A percentile compares a stretch with the other conserved stretches of the same genome.
Conservation (phyloP, 306 rosid species). For the Urtica urens region DNA sequence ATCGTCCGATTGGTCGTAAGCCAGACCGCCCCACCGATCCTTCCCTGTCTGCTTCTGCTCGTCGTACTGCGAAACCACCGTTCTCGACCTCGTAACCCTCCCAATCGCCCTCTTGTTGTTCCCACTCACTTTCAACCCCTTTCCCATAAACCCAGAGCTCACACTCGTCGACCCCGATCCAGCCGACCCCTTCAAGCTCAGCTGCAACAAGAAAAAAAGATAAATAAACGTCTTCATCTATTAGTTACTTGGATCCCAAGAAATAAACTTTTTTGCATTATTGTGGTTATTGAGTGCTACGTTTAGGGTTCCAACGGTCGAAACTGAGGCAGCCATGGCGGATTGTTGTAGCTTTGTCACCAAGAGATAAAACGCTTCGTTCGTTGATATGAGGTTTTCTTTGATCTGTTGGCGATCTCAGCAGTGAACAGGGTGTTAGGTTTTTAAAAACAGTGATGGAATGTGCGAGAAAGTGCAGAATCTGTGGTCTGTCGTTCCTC, state of each 20-base stretch:
- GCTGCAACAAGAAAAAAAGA: constrained; percentile 13
- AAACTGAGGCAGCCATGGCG: constrained; percentile 32
- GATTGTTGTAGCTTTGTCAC: neutral
- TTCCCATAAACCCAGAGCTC: constrained; percentile 25
- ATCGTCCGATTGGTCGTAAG: constrained; percentile 26
- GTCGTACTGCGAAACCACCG: constrained; percentile 15
- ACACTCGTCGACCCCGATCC: constrained; percentile 10
- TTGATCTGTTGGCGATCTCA: neutral
- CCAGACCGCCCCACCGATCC: constrained; percentile 30
- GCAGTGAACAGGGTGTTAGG: neutral
- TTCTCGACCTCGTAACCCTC: constrained; percentile 5
- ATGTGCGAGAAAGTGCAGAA: constrained; percentile 8
- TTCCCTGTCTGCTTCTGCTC: constrained; percentile 16
- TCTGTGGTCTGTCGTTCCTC: neutral
- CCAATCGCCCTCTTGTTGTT: constrained; percentile 9
- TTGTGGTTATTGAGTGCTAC: constrained; percentile 14
- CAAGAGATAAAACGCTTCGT: neutral
- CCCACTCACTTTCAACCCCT: constrained; percentile 18
- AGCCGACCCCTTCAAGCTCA: constrained; percentile 14
- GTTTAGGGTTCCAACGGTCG: constrained; percentile 21
- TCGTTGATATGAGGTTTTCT: neutral
- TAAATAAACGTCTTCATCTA: too few relatives aligned
- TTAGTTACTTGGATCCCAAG: too few relatives aligned
- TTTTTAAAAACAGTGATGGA: neutral
- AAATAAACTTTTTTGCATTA: neutral